Evolutionary conservation across 805 yeast genomes (phyloP).

Genomic region (Tetrapisispora nanseiensis): DNA sequence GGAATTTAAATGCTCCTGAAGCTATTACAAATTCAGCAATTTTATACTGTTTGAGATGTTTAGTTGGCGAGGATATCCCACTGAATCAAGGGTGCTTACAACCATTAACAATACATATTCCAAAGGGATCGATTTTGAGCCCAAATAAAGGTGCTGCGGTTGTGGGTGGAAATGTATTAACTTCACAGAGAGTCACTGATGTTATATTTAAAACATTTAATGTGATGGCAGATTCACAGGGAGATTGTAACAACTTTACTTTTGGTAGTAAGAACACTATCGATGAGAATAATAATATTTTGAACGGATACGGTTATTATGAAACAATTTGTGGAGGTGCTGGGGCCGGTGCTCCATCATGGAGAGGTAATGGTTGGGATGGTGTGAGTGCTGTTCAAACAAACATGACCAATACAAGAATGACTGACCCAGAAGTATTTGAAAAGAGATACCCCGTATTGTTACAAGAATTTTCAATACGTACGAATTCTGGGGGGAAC

Average conservation of each 20-base stretch:
- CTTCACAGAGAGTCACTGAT: conserved; percentile 89
- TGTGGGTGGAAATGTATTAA: conserved; percentile 91
- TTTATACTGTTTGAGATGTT: conserved; percentile 73
- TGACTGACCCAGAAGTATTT: conserved; percentile 83
- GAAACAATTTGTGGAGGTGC: conserved; percentile 95
- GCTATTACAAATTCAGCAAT: conserved; percentile 87
- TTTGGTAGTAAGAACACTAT: conserved; percentile 77
- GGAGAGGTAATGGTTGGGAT: conserved; percentile 64
- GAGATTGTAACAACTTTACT: conserved; percentile 88
- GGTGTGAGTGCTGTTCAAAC: conserved; percentile 89
- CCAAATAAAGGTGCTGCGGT: conserved; percentile 86
- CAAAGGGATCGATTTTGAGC: conserved; percentile 51
- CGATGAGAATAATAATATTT: conserved; percentile 33
- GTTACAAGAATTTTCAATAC: conserved; percentile 57
- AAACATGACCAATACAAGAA: conserved; percentile 88
- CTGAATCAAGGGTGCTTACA: conserved; percentile 85
- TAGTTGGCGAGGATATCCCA: conserved; percentile 83
- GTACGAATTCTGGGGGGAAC: conserved; percentile 69
- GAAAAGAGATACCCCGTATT: conserved; percentile 84
- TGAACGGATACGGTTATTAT: conserved; percentile 75
- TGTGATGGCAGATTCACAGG: conserved; percentile 92
- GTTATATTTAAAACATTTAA: conserved; percentile 77
- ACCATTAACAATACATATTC: conserved; percentile 63
- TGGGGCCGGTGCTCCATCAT: conserved; percentile 53
- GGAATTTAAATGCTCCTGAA: conserved; percentile 85